Base-by-base conservation (phyloP, 2,329 filamentous ascomycete species). In the Lizonia empirigonia region DNA sequence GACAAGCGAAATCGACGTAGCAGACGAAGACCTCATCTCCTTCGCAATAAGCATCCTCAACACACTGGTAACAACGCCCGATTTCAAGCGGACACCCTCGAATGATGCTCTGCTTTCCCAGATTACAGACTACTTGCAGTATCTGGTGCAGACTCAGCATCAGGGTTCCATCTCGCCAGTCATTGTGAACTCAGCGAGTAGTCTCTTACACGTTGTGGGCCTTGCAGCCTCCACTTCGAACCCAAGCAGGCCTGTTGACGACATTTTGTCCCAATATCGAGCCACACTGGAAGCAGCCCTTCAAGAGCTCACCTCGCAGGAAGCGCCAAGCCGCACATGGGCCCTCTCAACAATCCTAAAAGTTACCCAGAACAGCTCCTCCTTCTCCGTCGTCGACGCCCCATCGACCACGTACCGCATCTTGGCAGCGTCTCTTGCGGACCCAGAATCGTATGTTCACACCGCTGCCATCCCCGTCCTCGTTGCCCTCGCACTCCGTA, bases 381-480 rank as follows among this genome's bases (percentile, higher is more conserved):
- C 84, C 33, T 71, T 69, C 44, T 71, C 85, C 0, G 76, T 86
- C 8, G 68, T 91, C 13, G 87, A 91, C 63, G 80, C 90, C n/a
- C 83, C 84, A 0, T 81, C 85, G 1, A 77, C 85, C 3, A 76
- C 87, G 0, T 81, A 87, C 5, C 77, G 89, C 1, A 76, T 91
- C 0, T 76, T 90, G 44, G 84, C 85, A 1, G 83, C 81, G 8
- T 77, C 90, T 0, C 75, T 90, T 1, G 79, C 81, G 53, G 86
- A 89, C 39, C 76, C 80, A 5, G 88, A 91, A 48, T 86, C 89
- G 48, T 91, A 87, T 64, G 85, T 90, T 53, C 87, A 88, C 61
- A 76, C 87, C 2, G 80, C 84, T n/a, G 82, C 85, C 13, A 83
- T 91, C 54, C 84, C 84, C 55, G 78, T 86, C 1, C 83, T 89